Base-by-base conservation (phyloP, 1,284 basidiomycete genomes). In the Microbotryum saponariae region DNA sequence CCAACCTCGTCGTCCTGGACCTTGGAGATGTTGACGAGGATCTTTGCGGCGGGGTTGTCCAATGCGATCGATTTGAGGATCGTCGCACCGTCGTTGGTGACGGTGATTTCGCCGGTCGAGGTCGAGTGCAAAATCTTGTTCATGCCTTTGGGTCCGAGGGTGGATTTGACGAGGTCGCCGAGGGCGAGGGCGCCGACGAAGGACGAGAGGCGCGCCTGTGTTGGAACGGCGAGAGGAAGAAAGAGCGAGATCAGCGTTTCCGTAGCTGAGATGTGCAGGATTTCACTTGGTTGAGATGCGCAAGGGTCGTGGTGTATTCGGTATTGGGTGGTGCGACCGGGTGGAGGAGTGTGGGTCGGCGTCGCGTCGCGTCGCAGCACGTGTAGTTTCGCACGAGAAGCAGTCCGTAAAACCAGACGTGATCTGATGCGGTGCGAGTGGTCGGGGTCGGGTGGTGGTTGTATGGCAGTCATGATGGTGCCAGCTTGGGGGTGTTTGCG, bases 1-100 rank as follows among this genome's bases (percentile, higher is more conserved):
- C 96, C 96, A 52, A 99, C 87, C 78, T 99, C 96, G 75, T 99
- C 96, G 73, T 99, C 96, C 78, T 98, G 96, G 20, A 97, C 93
- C 76, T 99, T 98, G n/a, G 91, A 94, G 76, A 99, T 98, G 78
- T 98, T 97, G 73, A 98, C 96, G 58, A 98, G 83, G 74, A 99
- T 97, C 81, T 98, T 98, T 58, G 96, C 96, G 0, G 96, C 94
- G 3, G 96, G 89, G 75, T 99, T 98, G 79, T 98, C 96, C 68
- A 99, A 85, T 71, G 92, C 88, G 72, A 99, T 97, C 58, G 90
- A 86, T 76, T 96, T 97, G 68, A 99, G 83, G 73, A 98, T 98
- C 51, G 96, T 98, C 3, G 96, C 96, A 20, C 96, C 96, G 76
- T 98, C 96, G 77, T 98, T 99, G 20, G 96, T 98, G 60, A 99